phyloP scores from a whole-genome alignment of 2,329 filamentous ascomycete species.

The Nannizzia gypsea region DNA sequence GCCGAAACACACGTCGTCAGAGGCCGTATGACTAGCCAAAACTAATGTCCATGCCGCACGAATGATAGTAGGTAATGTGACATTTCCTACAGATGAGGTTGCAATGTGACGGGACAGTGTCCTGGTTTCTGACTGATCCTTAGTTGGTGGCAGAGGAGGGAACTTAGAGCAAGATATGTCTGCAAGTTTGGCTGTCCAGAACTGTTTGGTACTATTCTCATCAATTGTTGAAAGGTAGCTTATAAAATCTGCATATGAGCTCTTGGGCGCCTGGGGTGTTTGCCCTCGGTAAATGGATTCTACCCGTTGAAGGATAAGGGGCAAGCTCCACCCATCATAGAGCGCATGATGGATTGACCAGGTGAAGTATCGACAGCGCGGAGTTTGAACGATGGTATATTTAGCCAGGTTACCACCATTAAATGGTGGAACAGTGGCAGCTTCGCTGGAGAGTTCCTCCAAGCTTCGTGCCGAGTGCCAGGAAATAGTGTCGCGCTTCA shows the following conservation, averaged over 20 bases:
- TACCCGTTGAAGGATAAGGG: conserved; percentile 27
- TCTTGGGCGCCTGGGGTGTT: conserved; percentile 1
- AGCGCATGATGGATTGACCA: conserved; percentile 43
- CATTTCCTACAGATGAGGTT: conserved; percentile 6
- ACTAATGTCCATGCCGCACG: conserved; percentile 32
- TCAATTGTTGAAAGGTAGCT: conserved; percentile 17
- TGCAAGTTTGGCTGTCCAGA: conserved; percentile 15
- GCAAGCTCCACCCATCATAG: conserved; percentile 40
- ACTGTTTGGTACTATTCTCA: conserved; percentile 11
- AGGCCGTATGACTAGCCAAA: conserved; percentile 24
- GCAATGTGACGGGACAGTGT: conserved; percentile 7
- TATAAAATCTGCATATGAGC: conserved; percentile 18
- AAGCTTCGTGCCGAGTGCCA: conserved; percentile 26
- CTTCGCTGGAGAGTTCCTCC: conserved; percentile 18
- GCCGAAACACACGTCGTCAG: conserved; percentile 31
- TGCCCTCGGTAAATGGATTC: conserved; percentile 25
- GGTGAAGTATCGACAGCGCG: conserved; percentile 30
- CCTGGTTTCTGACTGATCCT: conserved; percentile 7
- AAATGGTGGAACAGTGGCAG: conserved; percentile 20
- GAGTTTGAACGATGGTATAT: conserved; percentile 27
- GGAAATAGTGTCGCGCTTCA: conserved; percentile 24
- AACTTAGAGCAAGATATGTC: conserved; percentile 12
- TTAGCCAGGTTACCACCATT: conserved; percentile 27
- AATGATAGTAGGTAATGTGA: conserved; percentile 25
- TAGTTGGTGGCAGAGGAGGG: conserved; percentile 10